phyloP scores from a whole-genome alignment of 2,329 filamentous ascomycete species.

The Venturia effusa region DNA sequence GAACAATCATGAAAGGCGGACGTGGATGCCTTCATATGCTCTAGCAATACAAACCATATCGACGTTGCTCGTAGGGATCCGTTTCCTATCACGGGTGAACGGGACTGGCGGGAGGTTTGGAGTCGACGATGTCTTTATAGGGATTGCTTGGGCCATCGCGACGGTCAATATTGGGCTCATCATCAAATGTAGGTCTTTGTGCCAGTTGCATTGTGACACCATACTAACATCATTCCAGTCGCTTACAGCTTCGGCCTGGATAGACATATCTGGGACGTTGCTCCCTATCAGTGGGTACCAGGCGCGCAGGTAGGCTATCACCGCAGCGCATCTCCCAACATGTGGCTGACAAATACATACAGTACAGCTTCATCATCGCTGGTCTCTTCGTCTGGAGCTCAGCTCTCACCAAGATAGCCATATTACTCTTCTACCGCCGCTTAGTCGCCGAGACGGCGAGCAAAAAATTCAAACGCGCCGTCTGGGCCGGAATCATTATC shows the following conservation, averaged over 20 bases:
- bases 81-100: constrained; percentile 4
- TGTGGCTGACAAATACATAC: neutral
- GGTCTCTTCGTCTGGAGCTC: constrained; percentile 22
- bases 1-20: neutral
- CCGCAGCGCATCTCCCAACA: neutral
- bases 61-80: constrained; percentile 6
- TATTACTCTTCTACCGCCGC: constrained; percentile 27
- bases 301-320: constrained; percentile 15
- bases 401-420: constrained; percentile 25
- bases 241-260: constrained; percentile 20
- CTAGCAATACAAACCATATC: constrained; percentile 6
- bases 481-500: constrained; percentile 15
- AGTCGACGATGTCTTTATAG: constrained; percentile 12
- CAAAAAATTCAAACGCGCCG: constrained; percentile 19
- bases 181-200: neutral
- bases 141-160: constrained; percentile 8
- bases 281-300: neutral
- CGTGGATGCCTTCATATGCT: constrained; percentile 11
- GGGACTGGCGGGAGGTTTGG: neutral
- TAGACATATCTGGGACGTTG: constrained; percentile 28
- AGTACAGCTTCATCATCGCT: constrained; percentile 24
- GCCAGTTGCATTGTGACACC: neutral
- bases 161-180: neutral
- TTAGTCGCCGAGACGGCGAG: constrained; percentile 21
- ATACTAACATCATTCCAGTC: constrained; percentile 11